These are phyloP conservation scores for Zygoascus sp. DNA, from an alignment of 1,139 yeast species.

Conservation along the genomic window DNA sequence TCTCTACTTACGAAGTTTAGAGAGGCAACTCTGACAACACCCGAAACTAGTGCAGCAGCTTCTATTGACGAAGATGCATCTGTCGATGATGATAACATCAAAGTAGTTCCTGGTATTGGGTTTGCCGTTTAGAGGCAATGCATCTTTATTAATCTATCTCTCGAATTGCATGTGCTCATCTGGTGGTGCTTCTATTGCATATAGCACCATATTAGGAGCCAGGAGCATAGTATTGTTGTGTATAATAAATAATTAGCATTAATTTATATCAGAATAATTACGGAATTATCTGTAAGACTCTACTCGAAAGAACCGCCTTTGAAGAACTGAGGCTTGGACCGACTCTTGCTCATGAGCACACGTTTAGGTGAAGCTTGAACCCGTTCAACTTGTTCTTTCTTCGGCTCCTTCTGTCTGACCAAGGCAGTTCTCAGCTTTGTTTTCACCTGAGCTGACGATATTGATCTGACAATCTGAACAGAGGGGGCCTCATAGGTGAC, in stretches of 20 bases:
- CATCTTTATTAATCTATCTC: neutral
- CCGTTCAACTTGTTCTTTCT: neutral
- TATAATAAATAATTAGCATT: neutral
- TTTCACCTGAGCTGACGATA: slow-evolving; percentile 2
- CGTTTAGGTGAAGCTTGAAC: neutral
- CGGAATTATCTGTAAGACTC: neutral
- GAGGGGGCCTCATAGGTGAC: neutral
- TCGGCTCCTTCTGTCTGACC: slow-evolving; percentile 2
- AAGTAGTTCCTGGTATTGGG: slow-evolving; percentile 4
- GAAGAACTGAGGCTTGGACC: neutral
- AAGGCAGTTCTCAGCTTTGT: slow-evolving; percentile 1
- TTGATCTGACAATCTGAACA: slow-evolving; percentile 5
- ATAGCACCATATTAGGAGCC: neutral
- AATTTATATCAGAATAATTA: neutral
- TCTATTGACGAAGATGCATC: neutral
- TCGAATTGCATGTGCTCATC: neutral
- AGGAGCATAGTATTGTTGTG: neutral
- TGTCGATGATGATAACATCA: slow-evolving; percentile 1
- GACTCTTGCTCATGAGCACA: neutral
- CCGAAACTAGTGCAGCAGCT: neutral
- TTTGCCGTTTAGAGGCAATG: neutral
- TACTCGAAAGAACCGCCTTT: slow-evolving; percentile 1
- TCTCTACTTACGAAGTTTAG: slow-evolving; percentile 1
- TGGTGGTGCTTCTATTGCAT: neutral
- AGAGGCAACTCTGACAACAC: neutral